Evolutionary conservation across 371 early-diverging fungal genomes (phyloP).

Genomic region (Mortierella sp.): DNA sequence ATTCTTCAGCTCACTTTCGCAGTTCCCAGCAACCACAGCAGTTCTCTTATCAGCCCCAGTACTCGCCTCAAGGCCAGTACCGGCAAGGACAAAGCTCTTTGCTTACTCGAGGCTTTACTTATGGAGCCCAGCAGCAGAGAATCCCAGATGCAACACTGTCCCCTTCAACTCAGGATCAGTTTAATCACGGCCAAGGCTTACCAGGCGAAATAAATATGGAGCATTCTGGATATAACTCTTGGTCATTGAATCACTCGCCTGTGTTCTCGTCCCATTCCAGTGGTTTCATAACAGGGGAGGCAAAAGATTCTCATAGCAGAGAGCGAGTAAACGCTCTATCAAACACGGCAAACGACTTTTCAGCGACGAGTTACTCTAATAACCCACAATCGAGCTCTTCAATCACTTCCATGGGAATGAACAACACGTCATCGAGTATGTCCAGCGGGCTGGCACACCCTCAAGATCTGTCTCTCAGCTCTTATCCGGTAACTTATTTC

Average conservation of each 20-base stretch:
- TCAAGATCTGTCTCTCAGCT: background rate
- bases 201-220: background rate
- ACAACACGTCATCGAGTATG: background rate
- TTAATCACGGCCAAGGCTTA: background rate
- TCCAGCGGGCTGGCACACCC: background rate
- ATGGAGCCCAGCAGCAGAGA: slow-evolving; percentile 1
- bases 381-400: background rate
- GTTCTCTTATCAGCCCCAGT: background rate
- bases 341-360: slow-evolving; percentile 2
- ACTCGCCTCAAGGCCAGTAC: background rate
- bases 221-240: background rate
- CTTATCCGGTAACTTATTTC: background rate
- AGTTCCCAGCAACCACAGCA: background rate
- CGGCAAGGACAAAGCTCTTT: background rate
- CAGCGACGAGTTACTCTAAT: background rate
- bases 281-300: background rate
- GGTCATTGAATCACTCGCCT: background rate
- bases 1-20: background rate
- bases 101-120: background rate
- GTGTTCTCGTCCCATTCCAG: background rate
- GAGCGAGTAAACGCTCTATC: slow-evolving; percentile 4
- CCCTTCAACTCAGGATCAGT: background rate
- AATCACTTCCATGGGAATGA: background rate
- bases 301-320: background rate
- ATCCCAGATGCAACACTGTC: background rate